Percentiles rank a stretch among this genome's conserved stretches.
Evolutionary conservation across 2,329 filamentous ascomycete genomes (phyloP).

Genomic region (Neofusicoccum laricinum): DNA sequence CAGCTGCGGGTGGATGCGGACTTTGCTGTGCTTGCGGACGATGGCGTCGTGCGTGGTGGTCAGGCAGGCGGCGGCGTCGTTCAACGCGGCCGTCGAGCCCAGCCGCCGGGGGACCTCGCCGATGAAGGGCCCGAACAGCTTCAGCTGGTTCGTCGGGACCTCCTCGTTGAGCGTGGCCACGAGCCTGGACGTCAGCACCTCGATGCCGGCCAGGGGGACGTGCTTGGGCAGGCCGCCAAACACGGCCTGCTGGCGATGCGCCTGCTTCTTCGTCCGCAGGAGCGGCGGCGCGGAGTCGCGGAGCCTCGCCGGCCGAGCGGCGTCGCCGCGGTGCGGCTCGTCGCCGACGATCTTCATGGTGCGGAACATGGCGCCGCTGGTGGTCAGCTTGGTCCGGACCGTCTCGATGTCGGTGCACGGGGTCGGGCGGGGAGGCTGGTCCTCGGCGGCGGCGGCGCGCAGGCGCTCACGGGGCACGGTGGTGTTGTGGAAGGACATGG

Average conservation of each 20-base stretch:
- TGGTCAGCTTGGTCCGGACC: neutral
- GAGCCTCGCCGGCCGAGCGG: too few relatives aligned
- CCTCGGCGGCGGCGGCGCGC: neutral
- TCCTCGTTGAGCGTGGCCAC: constrained; percentile 3
- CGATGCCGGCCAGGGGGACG: neutral
- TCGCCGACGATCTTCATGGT: constrained; percentile 9
- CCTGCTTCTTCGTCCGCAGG: neutral
- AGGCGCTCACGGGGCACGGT: neutral
- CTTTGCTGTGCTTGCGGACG: neutral
- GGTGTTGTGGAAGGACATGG: neutral
- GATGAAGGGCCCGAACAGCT: constrained; percentile 12
- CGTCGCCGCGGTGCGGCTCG: neutral
- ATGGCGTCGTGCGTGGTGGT: constrained; percentile 4
- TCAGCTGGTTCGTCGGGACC: constrained; percentile 7
- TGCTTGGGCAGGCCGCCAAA: neutral
- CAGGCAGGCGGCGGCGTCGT: constrained; percentile 1
- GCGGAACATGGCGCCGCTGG: constrained; percentile 5
- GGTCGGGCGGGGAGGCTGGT: neutral
- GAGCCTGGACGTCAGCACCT: neutral
- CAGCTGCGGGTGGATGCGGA: neutral
- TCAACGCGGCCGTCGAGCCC: neutral
- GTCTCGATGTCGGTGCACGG: constrained; percentile 14
- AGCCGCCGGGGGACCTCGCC: constrained; percentile 2
- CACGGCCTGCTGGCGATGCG: neutral
- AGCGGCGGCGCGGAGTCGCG: neutral